Base-by-base conservation (phyloP, 768 basidiomycete species). In the Lenzites betulinus region DNA sequence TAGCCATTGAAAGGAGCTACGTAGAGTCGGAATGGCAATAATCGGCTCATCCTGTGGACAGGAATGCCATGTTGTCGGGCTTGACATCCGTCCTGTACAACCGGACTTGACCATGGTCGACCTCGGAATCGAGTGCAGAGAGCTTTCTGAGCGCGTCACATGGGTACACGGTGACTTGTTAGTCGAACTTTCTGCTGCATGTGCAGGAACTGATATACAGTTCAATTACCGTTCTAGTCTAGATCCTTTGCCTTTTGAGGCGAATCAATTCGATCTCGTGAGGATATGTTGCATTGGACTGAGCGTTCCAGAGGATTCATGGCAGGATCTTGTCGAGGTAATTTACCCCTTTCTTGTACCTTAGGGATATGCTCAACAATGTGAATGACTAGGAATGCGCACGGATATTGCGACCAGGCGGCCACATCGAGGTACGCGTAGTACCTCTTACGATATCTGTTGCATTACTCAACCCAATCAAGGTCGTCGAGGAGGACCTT, bases 401-500 rank as follows among this genome's bases (percentile, higher is more conserved):
- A 22, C 85, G 90, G 20, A 80, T 91, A 7, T 78, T 91, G 73
- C 82, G 82, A 64, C 80, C 83, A 7, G 79, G 84, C 18, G 89
- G 80, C 26, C 72, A 83, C 15, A 69, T 91, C 13, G 90, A 92
- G 83, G 89, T 39, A 39, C 88, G 60, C 51, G 74, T 64, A 51
- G 65, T 28, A 67, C 56, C 54, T 35, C 8, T 22, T 25, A 25
- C 33, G 36, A 12, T 8, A 2, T 28, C 12, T 47, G 38, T 7
- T 28, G 47, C 28, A 26, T 46, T 46, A 36, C 16, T n/a, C 15
- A 33, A 2, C 43, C 11, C 6, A 33, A 12, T 33, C 7, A 52
- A 90, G 89, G 76, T 90, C 9, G 81, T 90, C 38, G 89, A 90
- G 70, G 89, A 92, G 59, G 88, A 90, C 67, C 77, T 85, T 7